Percentiles rank a stretch among this genome's conserved stretches.
These are phyloP conservation scores for Leccinum solheimii DNA, from an alignment of 1,284 basidiomycete species.

Conservation along the genomic window DNA sequence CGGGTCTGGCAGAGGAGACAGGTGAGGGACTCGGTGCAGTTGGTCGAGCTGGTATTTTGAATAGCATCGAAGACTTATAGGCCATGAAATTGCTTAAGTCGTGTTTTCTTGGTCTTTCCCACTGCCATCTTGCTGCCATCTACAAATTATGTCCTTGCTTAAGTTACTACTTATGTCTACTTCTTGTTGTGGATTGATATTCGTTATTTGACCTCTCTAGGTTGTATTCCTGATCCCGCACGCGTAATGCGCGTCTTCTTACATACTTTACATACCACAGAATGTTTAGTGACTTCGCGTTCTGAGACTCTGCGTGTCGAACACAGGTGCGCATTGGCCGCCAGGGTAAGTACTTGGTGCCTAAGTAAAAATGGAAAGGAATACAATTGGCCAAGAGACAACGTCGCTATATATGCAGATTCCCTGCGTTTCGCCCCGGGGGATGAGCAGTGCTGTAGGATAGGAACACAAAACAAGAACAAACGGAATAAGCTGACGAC, in stretches of 20 bases:
- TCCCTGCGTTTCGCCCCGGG: slow-evolving; percentile 10
- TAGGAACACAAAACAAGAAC: slow-evolving; percentile 35
- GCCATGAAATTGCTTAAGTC: slow-evolving; percentile 6
- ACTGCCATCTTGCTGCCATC: background rate
- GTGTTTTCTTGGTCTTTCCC: background rate
- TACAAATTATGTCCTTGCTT: background rate
- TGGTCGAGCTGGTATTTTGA: slow-evolving; percentile 55
- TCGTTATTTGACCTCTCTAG: slow-evolving; percentile 1
- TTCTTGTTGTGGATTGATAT: background rate
- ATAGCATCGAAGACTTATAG: slow-evolving; percentile 47
- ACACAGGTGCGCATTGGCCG: slow-evolving; percentile 13
- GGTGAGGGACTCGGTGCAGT: slow-evolving; percentile 46
- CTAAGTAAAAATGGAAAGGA: slow-evolving; percentile 4
- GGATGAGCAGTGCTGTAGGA: slow-evolving; percentile 1
- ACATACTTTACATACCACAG: slow-evolving; percentile 23
- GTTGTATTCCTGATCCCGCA: slow-evolving; percentile 18
- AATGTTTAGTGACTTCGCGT: slow-evolving; percentile 1
- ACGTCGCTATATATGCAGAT: slow-evolving; percentile 5
- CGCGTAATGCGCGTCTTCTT: background rate
- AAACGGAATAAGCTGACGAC: slow-evolving; percentile 30
- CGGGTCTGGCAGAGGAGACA: slow-evolving; percentile 42
- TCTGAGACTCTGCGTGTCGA: background rate
- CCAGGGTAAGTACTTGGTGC: slow-evolving; percentile 8
- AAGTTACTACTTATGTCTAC: background rate
- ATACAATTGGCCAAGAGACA: slow-evolving; percentile 19